phyloP scores from a whole-genome alignment of 495 filamentous ascomycete genomes.

The Jackrogersella multiformis region DNA sequence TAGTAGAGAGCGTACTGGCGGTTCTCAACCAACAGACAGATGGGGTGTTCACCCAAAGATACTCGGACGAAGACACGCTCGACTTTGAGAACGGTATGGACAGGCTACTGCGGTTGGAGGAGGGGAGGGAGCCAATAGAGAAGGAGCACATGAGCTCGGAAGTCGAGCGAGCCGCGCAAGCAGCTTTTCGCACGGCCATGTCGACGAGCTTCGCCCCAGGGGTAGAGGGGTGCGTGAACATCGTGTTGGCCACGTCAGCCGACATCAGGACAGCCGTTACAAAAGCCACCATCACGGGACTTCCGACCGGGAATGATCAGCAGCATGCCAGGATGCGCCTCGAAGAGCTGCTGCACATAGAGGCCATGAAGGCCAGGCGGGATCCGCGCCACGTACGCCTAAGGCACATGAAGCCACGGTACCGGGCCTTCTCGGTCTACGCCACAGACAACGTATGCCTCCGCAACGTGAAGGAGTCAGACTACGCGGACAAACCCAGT shows the following conservation, averaged over 20 bases:
- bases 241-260: background rate
- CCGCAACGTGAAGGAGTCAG: background rate
- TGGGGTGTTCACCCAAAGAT: constrained; percentile 3
- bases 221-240: background rate
- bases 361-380: background rate
- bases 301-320: background rate
- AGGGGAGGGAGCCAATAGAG: too few species aligned
- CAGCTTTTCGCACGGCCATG: background rate
- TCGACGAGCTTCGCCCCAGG: background rate
- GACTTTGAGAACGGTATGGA: too few species aligned
- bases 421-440: constrained; percentile 32
- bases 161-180: background rate
- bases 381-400: constrained; percentile 8
- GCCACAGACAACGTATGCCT: background rate
- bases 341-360: background rate
- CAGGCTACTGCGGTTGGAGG: too few species aligned
- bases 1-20: background rate
- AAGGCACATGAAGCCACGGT: constrained; percentile 16
- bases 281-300: background rate
- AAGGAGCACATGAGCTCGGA: background rate
- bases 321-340: background rate
- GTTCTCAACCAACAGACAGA: constrained; percentile 22
- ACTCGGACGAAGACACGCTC: constrained; percentile 3
- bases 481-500: background rate
- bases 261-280: background rate